Evolutionary conservation across 2,329 filamentous ascomycete genomes (phyloP).

Genomic region (Cercospora berteroae): DNA sequence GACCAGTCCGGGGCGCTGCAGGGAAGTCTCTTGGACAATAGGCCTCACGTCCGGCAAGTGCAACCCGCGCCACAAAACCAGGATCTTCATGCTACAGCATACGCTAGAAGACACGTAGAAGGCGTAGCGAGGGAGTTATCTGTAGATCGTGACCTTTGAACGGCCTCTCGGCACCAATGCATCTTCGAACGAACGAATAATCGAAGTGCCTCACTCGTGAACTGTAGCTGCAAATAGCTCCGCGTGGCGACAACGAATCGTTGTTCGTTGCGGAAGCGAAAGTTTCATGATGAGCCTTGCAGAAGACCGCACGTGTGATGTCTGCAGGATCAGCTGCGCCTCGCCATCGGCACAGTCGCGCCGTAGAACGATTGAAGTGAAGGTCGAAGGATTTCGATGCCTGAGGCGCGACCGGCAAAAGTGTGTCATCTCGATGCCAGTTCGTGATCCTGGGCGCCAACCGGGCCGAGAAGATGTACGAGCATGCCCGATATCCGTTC

Average conservation of each 20-base stretch:
- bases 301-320: not conserved
- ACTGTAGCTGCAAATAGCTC: not conserved
- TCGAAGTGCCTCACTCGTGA: conserved; percentile 1
- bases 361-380: not conserved
- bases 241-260: not conserved
- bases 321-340: conserved; percentile 5
- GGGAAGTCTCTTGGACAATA: not conserved
- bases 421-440: not conserved
- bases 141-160: not conserved
- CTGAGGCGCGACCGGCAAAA: not conserved
- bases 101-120: conserved; percentile 13
- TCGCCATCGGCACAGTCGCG: conserved; percentile 1
- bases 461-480: not conserved
- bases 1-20: not conserved
- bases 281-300: not conserved
- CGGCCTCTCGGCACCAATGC: not conserved
- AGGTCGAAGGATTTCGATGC: not conserved
- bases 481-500: conserved; percentile 6
- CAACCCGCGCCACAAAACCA: not conserved
- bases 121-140: not conserved
- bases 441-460: not conserved
- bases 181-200: not conserved
- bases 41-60: not conserved
- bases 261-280: not conserved
- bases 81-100: conserved; percentile 2